Evolutionary conservation across 2,329 filamentous ascomycete genomes (phyloP).

Genomic region (Leptodontidium sp.): DNA sequence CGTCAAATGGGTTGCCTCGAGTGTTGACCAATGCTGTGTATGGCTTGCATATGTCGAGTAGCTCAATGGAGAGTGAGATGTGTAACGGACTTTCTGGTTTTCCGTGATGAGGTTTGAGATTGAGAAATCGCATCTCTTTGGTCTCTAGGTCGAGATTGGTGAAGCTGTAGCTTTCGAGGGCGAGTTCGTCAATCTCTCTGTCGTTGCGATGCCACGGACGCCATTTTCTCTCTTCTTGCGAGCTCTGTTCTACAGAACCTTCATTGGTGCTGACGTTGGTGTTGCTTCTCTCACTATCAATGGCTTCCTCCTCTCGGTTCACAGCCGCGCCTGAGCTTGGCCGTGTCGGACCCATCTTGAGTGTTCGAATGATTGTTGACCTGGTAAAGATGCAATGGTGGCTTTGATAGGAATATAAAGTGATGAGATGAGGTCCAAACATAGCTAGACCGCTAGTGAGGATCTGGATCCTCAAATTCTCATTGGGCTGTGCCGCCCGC

Average conservation of each 20-base stretch:
- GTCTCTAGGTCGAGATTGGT: constrained; percentile 19
- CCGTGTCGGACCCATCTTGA: background rate
- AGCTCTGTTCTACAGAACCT: too few relatives aligned
- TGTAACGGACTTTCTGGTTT: constrained; percentile 8
- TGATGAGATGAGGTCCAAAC: background rate
- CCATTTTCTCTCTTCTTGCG: background rate
- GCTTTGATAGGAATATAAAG: background rate
- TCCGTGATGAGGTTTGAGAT: constrained; percentile 21
- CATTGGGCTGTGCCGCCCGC: constrained; percentile 21
- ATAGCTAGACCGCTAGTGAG: background rate
- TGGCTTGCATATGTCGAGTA: constrained; percentile 17
- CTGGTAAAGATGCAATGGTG: background rate
- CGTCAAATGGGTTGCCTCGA: constrained; percentile 25
- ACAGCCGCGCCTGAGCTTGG: background rate
- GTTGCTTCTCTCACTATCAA: background rate
- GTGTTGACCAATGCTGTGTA: constrained; percentile 27
- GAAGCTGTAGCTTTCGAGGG: constrained; percentile 9
- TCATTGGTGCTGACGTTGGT: background rate
- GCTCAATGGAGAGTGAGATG: constrained; percentile 13
- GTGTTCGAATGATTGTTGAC: background rate
- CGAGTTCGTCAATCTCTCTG: background rate
- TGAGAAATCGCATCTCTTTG: constrained; percentile 30
- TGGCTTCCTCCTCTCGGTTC: background rate
- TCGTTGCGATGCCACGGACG: constrained; percentile 4
- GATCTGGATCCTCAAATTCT: background rate